phyloP scores from a whole-genome alignment of 345 rosid genomes.

The Rhodamnia argentea region DNA sequence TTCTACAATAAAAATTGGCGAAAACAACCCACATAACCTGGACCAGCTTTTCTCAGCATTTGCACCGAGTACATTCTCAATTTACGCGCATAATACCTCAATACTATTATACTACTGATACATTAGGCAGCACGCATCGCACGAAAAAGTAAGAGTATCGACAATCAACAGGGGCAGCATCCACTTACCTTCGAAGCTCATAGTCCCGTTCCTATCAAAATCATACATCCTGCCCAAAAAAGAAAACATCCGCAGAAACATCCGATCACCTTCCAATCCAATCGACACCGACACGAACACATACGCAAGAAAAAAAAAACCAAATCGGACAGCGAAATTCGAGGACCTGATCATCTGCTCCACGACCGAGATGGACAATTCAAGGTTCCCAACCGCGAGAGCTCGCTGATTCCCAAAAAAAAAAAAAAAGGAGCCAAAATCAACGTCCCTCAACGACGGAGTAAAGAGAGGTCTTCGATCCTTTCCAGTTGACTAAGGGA shows the following conservation, averaged over 20 bases:
- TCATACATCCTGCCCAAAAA: slow-evolving; percentile 48
- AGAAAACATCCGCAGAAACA: not conserved
- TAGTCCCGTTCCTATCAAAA: slow-evolving; percentile 57
- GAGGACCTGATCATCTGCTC: slow-evolving; percentile 62
- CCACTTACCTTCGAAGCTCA: slow-evolving; percentile 49
- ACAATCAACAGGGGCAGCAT: not conserved
- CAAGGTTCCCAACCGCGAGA: slow-evolving; percentile 47
- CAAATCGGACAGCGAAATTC: not conserved
- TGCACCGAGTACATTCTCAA: not conserved
- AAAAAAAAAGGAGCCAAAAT: not conserved
- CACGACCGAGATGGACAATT: slow-evolving; percentile 43
- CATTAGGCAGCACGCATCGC: not conserved
- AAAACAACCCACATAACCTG: not conserved
- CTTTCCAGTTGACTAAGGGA: not conserved
- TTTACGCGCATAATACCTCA: not conserved
- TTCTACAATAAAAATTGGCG: not conserved
- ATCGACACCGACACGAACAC: not conserved
- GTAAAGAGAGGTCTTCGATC: not conserved
- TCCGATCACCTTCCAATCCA: not conserved
- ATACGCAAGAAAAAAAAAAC: not conserved
- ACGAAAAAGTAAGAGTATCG: not conserved
- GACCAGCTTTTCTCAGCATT: not conserved
- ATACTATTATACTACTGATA: no score
- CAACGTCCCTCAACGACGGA: not conserved
- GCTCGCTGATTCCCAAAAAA: slow-evolving; percentile 29